phyloP scores from a whole-genome alignment of 345 rosid species.

The Mercurialis annua region DNA sequence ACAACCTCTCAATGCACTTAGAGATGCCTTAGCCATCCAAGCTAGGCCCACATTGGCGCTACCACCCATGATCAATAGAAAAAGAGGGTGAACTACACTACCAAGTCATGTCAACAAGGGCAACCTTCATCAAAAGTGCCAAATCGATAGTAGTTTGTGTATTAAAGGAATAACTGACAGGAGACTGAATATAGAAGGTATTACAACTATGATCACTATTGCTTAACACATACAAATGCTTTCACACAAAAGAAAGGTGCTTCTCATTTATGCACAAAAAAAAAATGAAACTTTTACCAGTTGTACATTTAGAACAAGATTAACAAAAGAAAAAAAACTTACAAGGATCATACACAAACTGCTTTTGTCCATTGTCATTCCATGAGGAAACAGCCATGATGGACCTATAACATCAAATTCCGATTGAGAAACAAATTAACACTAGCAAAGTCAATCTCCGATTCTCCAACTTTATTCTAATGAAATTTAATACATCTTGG shows the following conservation, averaged over 20 bases:
- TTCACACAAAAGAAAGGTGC: background rate
- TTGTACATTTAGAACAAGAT: background rate
- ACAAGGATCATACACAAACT: conserved; percentile 93
- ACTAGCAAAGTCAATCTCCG: background rate
- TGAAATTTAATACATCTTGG: conserved; percentile 8
- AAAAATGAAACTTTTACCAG: background rate
- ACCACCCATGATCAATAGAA: background rate
- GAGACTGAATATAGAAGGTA: background rate
- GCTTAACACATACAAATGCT: background rate
- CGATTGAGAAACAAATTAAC: conserved; percentile 5
- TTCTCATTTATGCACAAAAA: background rate
- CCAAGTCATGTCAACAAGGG: background rate
- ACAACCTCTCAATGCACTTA: no score
- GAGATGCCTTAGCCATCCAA: no score
- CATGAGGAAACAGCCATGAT: conserved; percentile 99
- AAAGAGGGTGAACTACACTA: background rate
- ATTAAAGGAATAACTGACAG: background rate
- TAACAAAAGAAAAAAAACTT: conserved; percentile 33
- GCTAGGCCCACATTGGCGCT: no score
- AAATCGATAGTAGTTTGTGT: background rate
- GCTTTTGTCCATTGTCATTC: conserved; percentile 99
- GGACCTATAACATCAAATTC: conserved; percentile 49
- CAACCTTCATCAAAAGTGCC: background rate
- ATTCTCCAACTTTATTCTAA: background rate
- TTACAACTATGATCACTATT: background rate